Base-by-base conservation (phyloP, 140 eudicot genomes). In the Erigeron philadelphicus region DNA sequence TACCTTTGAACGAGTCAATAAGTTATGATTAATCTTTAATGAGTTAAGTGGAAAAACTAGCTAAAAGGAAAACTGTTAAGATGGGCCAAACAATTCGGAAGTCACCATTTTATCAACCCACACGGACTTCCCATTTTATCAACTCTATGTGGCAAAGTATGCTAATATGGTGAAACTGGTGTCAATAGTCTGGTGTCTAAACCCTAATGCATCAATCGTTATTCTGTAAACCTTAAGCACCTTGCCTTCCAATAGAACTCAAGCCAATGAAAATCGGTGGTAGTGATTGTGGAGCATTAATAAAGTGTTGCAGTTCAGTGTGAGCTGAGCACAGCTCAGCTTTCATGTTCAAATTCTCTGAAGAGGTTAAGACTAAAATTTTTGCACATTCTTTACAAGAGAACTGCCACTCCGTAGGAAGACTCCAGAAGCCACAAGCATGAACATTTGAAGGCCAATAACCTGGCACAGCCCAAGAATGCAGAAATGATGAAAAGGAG, bases 361-460 rank as follows among this genome's bases (percentile, higher is more conserved):
- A 72, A 67, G 85, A 81, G 44, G 78, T 52, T 66, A 75, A 84
- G 68, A 76, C 72, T 44, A 87, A 63, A 65, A 78, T 65, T 59
- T 85, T 79, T 49, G 81, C 83, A 84, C 99, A 87, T 11, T 76
- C 63, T 62, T 68, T 63, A 80, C 99, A 94, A 3, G 95, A 89
- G 78, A 85, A 89, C 74, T 94, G 99, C 99, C 99, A 94, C 73
- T 80, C 83, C 62, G 41, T 58, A 63, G 99, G 97, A 41, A 78
- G 89, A 82, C 76, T 79, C 99, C 99, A 94, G 83, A 89, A 94
- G 50, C 99, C 97, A 80, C 95, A 94, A 67, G 82, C 90, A 68
- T 80, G 83, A 67, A 80, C 80, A 61, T 77, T 86, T 80, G 95
- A 82, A 64, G 99, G 97, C 99, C 99, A 94, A 74, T 94, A 94